A percentile compares a stretch with the other conserved stretches of the same genome.
Conservation (phyloP, 768 basidiomycete genomes). For the Hysterangium stoloniferum region DNA sequence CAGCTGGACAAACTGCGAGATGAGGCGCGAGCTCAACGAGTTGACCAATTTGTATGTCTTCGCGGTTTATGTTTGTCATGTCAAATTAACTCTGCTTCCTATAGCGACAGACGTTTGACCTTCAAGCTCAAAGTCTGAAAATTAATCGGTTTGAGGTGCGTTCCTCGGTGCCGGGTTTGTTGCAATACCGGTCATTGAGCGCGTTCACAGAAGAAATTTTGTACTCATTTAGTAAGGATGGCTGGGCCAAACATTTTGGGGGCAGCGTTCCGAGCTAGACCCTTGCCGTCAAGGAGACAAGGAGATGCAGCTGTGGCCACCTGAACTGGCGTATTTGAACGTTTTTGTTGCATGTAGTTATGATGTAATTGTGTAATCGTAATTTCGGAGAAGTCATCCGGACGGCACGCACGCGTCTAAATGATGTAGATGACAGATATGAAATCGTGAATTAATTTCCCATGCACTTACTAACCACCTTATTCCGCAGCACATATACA, state of each 20-base stretch:
- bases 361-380: too few species aligned
- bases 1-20: conserved; percentile 65
- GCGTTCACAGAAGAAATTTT: not conserved
- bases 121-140: conserved; percentile 21
- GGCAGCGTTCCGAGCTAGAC: conserved; percentile 4
- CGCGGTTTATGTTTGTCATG: not conserved
- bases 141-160: conserved; percentile 18
- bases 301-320: too few species aligned
- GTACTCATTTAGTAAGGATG: not conserved
- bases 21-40: conserved; percentile 43
- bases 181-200: not conserved
- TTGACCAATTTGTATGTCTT: conserved; percentile 13
- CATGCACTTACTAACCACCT: too few species aligned
- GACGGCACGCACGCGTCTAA: too few species aligned
- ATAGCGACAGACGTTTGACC: conserved; percentile 20
- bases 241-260: not conserved
- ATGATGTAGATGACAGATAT: too few species aligned
- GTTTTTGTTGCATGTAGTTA: too few species aligned
- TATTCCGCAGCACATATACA: too few species aligned
- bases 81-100: not conserved
- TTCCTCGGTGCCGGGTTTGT: not conserved
- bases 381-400: too few species aligned
- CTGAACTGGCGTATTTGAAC: too few species aligned
- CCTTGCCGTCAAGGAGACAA: not conserved
- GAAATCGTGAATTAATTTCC: too few species aligned